These are phyloP conservation scores for Asterophora lycoperdoides DNA, from an alignment of 768 basidiomycete species.

Conservation along the genomic window DNA sequence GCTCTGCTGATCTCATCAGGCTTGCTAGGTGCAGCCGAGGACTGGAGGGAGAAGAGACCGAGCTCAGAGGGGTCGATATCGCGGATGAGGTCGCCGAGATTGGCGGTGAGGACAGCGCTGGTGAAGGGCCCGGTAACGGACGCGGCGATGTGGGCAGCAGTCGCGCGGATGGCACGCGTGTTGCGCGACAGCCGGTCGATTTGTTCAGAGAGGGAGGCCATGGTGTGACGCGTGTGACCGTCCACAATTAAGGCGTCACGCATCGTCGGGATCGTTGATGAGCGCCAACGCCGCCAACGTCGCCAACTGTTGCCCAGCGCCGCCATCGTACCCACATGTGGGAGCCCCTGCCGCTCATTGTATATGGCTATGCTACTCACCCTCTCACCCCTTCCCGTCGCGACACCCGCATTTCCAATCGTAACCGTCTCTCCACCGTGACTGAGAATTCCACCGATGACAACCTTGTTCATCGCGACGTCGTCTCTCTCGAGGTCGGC, in stretches of 20 bases:
- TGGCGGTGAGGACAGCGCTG: conserved; percentile 55
- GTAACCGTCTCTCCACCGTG: conserved; percentile 56
- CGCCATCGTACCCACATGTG: conserved; percentile 31
- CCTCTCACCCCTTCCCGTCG: conserved; percentile 74
- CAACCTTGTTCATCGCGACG: conserved; percentile 61
- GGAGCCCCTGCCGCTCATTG: conserved; percentile 57
- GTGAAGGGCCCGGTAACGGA: conserved; percentile 49
- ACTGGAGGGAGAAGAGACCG: conserved; percentile 65
- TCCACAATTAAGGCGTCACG: neutral
- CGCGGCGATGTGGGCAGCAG: conserved; percentile 32
- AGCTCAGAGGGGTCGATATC: conserved; percentile 76
- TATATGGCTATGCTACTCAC: conserved; percentile 91
- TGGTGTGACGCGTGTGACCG: conserved; percentile 19
- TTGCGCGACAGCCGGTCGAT: conserved; percentile 60
- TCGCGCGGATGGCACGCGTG: conserved; percentile 46
- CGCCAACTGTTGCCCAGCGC: neutral
- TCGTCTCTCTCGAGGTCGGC: conserved; percentile 87
- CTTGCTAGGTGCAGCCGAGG: conserved; percentile 17
- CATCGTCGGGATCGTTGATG: neutral
- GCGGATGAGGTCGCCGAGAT: conserved; percentile 73
- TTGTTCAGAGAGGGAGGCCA: conserved; percentile 60
- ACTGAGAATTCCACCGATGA: conserved; percentile 64
- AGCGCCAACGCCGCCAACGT: too few relatives aligned
- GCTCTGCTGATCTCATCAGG: conserved; percentile 51
- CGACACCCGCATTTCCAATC: conserved; percentile 58